phyloP scores from a whole-genome alignment of 176 grass and related monocot species.

The Musa beccarii region DNA sequence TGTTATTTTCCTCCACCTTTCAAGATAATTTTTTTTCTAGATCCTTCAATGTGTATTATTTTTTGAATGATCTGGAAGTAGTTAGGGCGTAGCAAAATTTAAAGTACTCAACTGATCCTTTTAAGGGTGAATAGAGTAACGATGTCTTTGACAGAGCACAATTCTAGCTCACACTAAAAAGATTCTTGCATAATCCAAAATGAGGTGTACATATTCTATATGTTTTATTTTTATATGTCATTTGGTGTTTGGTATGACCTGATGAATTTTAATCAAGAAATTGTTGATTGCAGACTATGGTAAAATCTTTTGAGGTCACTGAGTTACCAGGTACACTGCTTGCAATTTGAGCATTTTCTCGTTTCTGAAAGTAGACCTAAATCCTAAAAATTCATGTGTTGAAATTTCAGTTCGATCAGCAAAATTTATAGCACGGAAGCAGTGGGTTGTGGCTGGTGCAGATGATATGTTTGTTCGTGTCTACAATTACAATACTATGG shows the following conservation, averaged over 20 bases:
- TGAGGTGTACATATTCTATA: too few relatives aligned
- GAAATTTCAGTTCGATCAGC: conserved; percentile 77
- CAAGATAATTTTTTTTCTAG: too few relatives aligned
- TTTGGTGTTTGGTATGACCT: neutral
- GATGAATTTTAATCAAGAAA: conserved; percentile 6
- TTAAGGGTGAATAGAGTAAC: too few relatives aligned
- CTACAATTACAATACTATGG: conserved; percentile 26
- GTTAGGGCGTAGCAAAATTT: too few relatives aligned
- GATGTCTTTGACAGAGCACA: too few relatives aligned
- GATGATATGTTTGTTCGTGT: conserved; percentile 88
- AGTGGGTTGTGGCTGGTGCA: conserved; percentile 98
- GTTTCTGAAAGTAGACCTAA: neutral
- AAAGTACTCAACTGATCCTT: too few relatives aligned
- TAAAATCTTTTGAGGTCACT: conserved; percentile 28
- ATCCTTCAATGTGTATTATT: too few relatives aligned
- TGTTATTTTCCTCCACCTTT: too few relatives aligned
- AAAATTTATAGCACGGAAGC: conserved; percentile 87
- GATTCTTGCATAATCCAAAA: neutral
- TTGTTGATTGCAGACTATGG: conserved; percentile 28
- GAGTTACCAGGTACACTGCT: conserved; percentile 54
- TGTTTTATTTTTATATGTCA: too few relatives aligned
- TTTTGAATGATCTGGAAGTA: too few relatives aligned
- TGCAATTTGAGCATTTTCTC: neutral
- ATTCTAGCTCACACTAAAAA: too few relatives aligned
- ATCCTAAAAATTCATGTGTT: conserved; percentile 17